Evolutionary conservation across 2,329 filamentous ascomycete genomes (phyloP).

Genomic region (Phaeophleospora eucalypticola): DNA sequence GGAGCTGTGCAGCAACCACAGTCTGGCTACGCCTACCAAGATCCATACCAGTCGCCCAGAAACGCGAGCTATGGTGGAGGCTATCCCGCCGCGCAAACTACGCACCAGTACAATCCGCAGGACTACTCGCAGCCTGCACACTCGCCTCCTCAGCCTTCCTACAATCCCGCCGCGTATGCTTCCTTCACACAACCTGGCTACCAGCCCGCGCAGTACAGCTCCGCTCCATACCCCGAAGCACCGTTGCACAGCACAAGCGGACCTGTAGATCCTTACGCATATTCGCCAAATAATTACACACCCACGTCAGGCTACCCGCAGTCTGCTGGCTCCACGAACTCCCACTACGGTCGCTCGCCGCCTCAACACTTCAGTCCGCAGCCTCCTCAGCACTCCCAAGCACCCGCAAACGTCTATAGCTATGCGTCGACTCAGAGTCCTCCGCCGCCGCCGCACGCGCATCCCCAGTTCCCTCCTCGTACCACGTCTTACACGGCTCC

Average conservation of each 20-base stretch:
- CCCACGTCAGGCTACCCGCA: constrained; percentile 17
- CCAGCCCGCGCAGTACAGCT: constrained; percentile 21
- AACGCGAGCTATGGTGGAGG: constrained; percentile 14
- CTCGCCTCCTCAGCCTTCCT: constrained; percentile 37
- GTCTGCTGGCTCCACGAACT: constrained; percentile 16
- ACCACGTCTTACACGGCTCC: constrained; percentile 15
- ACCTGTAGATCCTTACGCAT: constrained; percentile 28
- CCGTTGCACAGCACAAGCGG: constrained; percentile 23
- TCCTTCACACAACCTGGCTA: constrained; percentile 26
- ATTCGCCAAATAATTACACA: constrained; percentile 21
- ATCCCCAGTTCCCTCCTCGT: constrained; percentile 18
- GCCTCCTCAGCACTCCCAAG: constrained; percentile 23
- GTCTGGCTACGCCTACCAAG: constrained; percentile 19
- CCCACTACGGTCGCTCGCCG: constrained; percentile 19
- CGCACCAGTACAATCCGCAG: constrained; percentile 66
- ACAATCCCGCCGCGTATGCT: constrained; percentile 45
- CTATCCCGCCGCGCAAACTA: constrained; percentile 41
- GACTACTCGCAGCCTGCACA: constrained; percentile 45
- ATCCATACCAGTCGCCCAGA: constrained; percentile 19
- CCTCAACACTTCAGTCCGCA: constrained; percentile 24
- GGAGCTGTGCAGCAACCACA: constrained; percentile 28
- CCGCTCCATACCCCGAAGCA: constrained; percentile 24
- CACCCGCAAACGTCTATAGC: constrained; percentile 16
- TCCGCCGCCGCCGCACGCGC: constrained; percentile 20
- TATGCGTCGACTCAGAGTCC: constrained; percentile 18